Base-by-base conservation (phyloP, 306 rosid genomes). In the Datisca glomerata region DNA sequence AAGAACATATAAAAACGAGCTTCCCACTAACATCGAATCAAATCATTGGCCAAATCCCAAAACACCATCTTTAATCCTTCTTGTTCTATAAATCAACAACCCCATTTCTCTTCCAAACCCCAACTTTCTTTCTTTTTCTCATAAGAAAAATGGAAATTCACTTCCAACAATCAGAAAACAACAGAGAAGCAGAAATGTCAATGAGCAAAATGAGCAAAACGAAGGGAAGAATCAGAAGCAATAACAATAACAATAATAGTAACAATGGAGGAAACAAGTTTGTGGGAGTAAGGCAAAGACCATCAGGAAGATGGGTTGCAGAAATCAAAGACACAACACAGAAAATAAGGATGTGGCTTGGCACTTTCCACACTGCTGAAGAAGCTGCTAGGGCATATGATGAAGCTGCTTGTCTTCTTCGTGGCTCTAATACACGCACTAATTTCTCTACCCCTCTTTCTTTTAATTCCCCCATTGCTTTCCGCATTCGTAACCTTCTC, bases 221-320 rank as follows among this genome's bases (percentile, higher is more conserved):
- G 55, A 81, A 64, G 56, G 94, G 89, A 22, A 74, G 65, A 59
- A 63, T 12, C 59, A 60, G 70, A 61, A 71, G 60, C 52, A 65
- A 38, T 20, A 47, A 41, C 42, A 61, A 47, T 45, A 47, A 59
- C 20, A n/a, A n/a, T n/a, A n/a, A n/a, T n/a, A n/a, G n/a, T n/a
- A n/a, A n/a, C n/a, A n/a, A n/a, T n/a, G n/a, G n/a, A n/a, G n/a
- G n/a, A n/a, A 79, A 79, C 76, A 87, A 65, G 48, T 79, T 87
- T 64, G 85, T 87, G 32, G 97, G 97, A 1, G 94, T 87, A 42
- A 77, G 97, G 43, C 94, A 87, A 22, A 77, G 97, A 27, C 93
- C 97, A 32, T 87, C 97, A 7, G 97, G 97, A n/a, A 76, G 97
- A 72, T 87, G 96, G 96, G 96, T 87, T 12, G 96, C 96, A 24